A percentile compares a stretch with the other conserved stretches of the same genome.
phyloP scores from a whole-genome alignment of 345 rosid species.

The Pelargonium nanum region DNA sequence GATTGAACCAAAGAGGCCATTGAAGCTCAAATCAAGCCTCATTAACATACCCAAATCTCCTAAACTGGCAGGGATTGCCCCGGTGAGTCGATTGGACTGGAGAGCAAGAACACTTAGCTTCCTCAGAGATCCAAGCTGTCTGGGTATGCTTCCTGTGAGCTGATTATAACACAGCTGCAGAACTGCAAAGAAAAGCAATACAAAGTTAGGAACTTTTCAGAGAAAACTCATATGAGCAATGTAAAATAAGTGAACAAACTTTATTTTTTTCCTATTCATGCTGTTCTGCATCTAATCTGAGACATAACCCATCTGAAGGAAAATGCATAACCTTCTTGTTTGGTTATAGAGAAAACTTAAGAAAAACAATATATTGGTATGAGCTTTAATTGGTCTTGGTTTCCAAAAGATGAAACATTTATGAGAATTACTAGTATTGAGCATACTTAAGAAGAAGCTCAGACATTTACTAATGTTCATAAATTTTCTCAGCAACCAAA shows the following conservation, averaged over 20 bases:
- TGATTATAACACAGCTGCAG: conserved; percentile 81
- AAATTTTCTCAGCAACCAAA: background rate
- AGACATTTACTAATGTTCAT: background rate
- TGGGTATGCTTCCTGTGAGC: conserved; percentile 69
- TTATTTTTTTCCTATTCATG: background rate
- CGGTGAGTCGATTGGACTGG: conserved; percentile 65
- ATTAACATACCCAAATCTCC: conserved; percentile 49
- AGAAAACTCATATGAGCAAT: background rate
- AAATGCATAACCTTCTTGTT: background rate
- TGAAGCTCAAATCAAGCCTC: conserved; percentile 85
- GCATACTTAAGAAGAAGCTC: background rate
- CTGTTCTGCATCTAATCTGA: background rate
- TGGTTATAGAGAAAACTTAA: background rate
- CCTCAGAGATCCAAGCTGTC: conserved; percentile 59
- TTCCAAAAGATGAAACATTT: background rate
- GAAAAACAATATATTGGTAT: no score
- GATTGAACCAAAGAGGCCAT: conserved; percentile 70
- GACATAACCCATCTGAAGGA: background rate
- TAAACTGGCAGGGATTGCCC: conserved; percentile 91
- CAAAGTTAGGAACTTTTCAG: background rate
- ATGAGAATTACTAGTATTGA: background rate
- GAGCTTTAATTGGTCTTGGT: background rate
- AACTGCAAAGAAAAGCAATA: conserved; percentile 30
- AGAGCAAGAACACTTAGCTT: conserved; percentile 68
- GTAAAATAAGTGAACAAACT: background rate